Base-by-base conservation (phyloP, 192 early-diverging fungal genomes). In the Diversispora eburnea region DNA sequence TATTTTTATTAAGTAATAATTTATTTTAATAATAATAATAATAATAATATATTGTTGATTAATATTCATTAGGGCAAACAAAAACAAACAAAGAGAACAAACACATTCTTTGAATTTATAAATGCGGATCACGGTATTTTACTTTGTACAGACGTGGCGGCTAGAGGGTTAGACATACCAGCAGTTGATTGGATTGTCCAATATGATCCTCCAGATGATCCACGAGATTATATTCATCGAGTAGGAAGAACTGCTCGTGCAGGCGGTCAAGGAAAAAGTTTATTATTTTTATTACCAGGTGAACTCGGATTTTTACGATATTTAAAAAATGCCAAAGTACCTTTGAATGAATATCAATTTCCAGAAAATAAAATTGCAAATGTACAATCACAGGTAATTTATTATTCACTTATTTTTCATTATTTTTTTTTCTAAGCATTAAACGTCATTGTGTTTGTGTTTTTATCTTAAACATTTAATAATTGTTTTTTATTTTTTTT, bases 121-220 rank as follows among this genome's bases (percentile, higher is more conserved):
- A 99, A 99, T 73, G 94, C 97, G 9, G 90, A 94, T 20, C 88
- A 86, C 51, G 97, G 97, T 15, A 96, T 97, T 73, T 82, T 99
- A 63, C 85, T 98, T 63, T 96, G 94, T 80, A 99, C 97, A 51
- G 95, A 99, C 72, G 97, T 99, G 51, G 97, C 97, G 17, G 97
- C 97, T 4, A 89, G 97, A 80, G 97, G 97, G 3, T 82, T 99
- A 43, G 97, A 99, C 82, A 97, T 99, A 62, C 97, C 97, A 41
- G 88, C 93, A 6, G 97, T 99, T 9, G 96, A 98, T 79, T 99
- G 95, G 96, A 99, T 99, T 78, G 92, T 99, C 68, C 97, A 99
- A 82, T 99, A 92, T 79, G 98, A 99, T 80, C 96, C 98, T 17
- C 98, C 98, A 77, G 96, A 98, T 93, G 98, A 99, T 85, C 95